Base-by-base conservation (phyloP, 2,329 filamentous ascomycete species). In the Penicillium sp. region DNA sequence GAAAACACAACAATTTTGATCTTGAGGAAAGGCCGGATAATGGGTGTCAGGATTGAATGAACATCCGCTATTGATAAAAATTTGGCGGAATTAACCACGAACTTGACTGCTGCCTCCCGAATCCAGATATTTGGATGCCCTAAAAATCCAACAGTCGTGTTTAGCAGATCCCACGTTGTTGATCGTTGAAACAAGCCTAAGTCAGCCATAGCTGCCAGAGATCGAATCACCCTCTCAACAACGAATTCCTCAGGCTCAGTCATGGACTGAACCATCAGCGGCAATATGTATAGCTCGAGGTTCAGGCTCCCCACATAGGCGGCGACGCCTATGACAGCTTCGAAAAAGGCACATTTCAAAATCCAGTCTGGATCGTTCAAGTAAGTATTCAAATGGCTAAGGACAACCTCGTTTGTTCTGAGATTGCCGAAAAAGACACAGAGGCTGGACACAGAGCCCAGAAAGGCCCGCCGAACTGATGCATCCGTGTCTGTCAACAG, bases 91-190 rank as follows among this genome's bases (percentile, higher is more conserved):
- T 89, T 86, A 3, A 91, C 86, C 38, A 97, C 79, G 65, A 97
- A 96, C 61, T 93, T 87, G 8, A 89, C 84, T 3, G 93, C 88
- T 10, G 93, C 90, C 75, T 97, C 93, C 38, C 93, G 86, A 52
- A 99, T 92, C 93, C 94, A 99, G 9, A 91, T 79, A 65, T 96
- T 97, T 0, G 94, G 94, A 70, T 99, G 94, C 80, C 96, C 87
- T 13, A 92, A 87, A 68, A 97, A 96, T 4, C 92, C 86, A 7
- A 84, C 87, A 15, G 93, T 85, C 39, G 93, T 86, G 60, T 95
- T 88, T 23, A 96, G 85, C 39, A 99, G 79, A 70, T 97, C 92
- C 88, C 92, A 96, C 1, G 87, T 88, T 58, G 90, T 93, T 6
- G 87, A 82, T 67, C 91, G 85, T 50, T 95, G 93, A 46, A 99